Base-by-base conservation (phyloP, 1,139 yeast species). In the Yamadazyma epiphylla region DNA sequence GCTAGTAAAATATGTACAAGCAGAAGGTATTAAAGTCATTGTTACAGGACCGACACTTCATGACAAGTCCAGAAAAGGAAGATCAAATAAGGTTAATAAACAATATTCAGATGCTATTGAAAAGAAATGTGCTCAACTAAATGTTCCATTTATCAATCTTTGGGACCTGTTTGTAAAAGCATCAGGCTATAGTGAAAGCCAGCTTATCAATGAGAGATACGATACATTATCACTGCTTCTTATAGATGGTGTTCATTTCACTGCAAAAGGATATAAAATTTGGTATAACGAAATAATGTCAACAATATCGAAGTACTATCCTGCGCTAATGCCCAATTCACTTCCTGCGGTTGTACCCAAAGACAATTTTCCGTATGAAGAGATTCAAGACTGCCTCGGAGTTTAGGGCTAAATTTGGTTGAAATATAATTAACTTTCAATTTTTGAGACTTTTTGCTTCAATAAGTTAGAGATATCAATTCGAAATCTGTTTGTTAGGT, bases 191-290 rank as follows among this genome's bases (percentile, higher is more conserved):
- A 33, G 45, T 5, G 40, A 39, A 24, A 40, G 42, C 11, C 41
- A 48, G 15, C 24, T 52, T 5, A 27, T 49, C n/a, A 30, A 43
- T 10, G 41, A 37, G 15, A 35, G 41, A 6, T 32, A 30, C 10
- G 46, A 44, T 0, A 41, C 44, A 16, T 43, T 58, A 31, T 36
- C 38, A 0, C 41, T 38, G 4, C 45, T 49, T 16, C 37, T 60
- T 9, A 15, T 47, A 7, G 91, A 83, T 46, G 95, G 95, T 0
- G 55, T 86, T 25, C 95, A 86, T 51, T 80, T 69, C 49, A 65
- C 74, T 2, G 77, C 79, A 0, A 49, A 55, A n/a, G 87, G 80
- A 0, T 84, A 84, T 51, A 55, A 57, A 35, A 36, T 83, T 2
- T 52, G 77, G 39, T 80, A 53, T 43, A 57, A 68, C 9, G 65